These are phyloP conservation scores for Rhodotorula sp. DNA, from an alignment of 1,284 basidiomycete genomes.

Conservation along the genomic window DNA sequence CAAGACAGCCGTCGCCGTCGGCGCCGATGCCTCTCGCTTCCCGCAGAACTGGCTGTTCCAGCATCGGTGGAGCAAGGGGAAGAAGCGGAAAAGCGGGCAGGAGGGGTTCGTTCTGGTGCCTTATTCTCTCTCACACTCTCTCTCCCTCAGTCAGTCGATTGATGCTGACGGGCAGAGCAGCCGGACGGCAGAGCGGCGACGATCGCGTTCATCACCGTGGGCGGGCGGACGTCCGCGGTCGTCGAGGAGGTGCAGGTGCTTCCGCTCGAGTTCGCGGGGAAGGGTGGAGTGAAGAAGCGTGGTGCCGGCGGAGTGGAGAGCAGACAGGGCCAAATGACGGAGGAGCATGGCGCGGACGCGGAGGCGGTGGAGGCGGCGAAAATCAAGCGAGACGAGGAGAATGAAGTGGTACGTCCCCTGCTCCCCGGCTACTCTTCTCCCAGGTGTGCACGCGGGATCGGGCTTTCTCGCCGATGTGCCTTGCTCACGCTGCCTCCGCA, in stretches of 20 bases:
- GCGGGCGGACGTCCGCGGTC: slow-evolving; percentile 76
- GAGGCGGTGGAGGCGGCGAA: slow-evolving; percentile 45
- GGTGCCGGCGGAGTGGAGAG: slow-evolving; percentile 52
- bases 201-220: slow-evolving; percentile 75
- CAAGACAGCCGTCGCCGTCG: slow-evolving; percentile 64
- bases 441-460: too few relatives aligned
- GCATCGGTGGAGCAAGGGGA: slow-evolving; percentile 73
- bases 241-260: slow-evolving; percentile 67
- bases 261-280: slow-evolving; percentile 52
- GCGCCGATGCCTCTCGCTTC: slow-evolving; percentile 72
- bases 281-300: slow-evolving; percentile 52
- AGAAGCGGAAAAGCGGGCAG: slow-evolving; percentile 54
- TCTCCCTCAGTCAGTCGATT: not conserved
- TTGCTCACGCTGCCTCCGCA: not conserved
- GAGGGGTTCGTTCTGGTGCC: slow-evolving; percentile 59
- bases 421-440: too few relatives aligned
- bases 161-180: slow-evolving; percentile 51
- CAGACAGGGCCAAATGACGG: slow-evolving; percentile 52
- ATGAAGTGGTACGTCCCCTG: slow-evolving; percentile 1
- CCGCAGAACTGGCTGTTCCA: slow-evolving; percentile 72
- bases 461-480: too few relatives aligned
- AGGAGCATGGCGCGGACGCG: slow-evolving; percentile 45
- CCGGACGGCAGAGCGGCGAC: slow-evolving; percentile 69
- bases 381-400: slow-evolving; percentile 48
- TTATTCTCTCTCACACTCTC: not conserved